Conservation (phyloP, 2,329 filamentous ascomycete species). For the Claviceps lovelessii region DNA sequence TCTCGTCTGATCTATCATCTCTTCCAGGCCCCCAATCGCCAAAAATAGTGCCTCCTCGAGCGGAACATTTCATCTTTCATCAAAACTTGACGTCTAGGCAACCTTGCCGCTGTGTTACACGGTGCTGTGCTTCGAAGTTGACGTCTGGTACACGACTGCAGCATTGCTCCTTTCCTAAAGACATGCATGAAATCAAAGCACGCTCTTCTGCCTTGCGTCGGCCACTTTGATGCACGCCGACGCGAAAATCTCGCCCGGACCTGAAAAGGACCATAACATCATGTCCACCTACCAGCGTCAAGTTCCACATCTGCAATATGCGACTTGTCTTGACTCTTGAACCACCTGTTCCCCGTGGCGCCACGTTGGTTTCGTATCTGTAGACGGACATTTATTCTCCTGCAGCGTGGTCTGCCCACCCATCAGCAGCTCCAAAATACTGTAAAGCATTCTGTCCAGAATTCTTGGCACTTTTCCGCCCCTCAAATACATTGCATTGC, state of each 20-base stretch:
- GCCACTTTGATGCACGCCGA: background rate
- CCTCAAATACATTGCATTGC: constrained; percentile 17
- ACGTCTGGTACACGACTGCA: background rate
- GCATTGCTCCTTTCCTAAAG: too few relatives aligned
- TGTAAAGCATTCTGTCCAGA: constrained; percentile 22
- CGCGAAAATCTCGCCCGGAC: background rate
- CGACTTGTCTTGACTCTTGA: background rate
- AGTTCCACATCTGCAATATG: background rate
- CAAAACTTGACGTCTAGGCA: background rate
- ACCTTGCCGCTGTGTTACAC: background rate
- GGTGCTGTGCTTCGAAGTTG: background rate
- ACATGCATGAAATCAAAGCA: too few relatives aligned
- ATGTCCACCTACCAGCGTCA: background rate
- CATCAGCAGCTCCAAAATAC: constrained; percentile 14
- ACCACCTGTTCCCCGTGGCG: background rate
- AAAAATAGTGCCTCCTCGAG: background rate
- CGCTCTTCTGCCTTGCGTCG: too few relatives aligned
- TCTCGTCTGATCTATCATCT: background rate
- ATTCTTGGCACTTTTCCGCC: constrained; percentile 23
- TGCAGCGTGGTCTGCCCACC: constrained; percentile 13
- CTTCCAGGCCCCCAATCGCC: background rate
- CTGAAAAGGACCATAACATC: too few relatives aligned
- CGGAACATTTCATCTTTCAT: background rate
- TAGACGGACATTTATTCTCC: constrained; percentile 11
- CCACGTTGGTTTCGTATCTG: background rate